A percentile compares a stretch with the other conserved stretches of the same genome.
phyloP scores from a whole-genome alignment of 805 yeast species.

The Suhomyces pyralidae region DNA sequence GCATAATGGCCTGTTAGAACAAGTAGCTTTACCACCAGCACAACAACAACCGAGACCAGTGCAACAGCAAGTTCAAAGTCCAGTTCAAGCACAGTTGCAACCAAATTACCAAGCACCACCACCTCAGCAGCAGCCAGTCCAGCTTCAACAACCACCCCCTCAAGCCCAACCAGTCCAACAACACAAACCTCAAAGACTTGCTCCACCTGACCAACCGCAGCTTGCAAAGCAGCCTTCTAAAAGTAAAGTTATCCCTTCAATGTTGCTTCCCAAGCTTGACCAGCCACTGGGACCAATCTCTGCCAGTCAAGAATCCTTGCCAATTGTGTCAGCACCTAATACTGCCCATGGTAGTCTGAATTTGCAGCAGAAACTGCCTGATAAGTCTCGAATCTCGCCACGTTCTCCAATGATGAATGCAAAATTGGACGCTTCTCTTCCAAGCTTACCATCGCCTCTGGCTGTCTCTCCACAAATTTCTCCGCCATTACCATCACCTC shows the following conservation, averaged over 20 bases:
- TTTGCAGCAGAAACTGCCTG: not conserved
- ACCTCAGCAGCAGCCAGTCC: not conserved
- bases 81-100: not conserved
- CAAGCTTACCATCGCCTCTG: constrained; percentile 1
- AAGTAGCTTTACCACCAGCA: not conserved
- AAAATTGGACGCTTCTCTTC: constrained; percentile 1
- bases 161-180: not conserved
- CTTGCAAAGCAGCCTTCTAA: not conserved
- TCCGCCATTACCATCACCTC: not conserved
- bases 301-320: not conserved
- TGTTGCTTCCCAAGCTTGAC: not conserved
- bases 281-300: constrained; percentile 1
- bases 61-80: not conserved
- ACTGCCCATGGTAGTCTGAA: not conserved
- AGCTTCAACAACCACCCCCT: not conserved
- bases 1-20: not conserved
- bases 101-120: not conserved
- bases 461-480: not conserved
- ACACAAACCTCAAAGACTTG: constrained; percentile 1
- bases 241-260: not conserved
- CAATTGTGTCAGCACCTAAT: not conserved
- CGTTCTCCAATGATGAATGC: not conserved
- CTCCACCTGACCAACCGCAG: not conserved
- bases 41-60: not conserved
- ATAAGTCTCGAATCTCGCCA: not conserved